These are phyloP conservation scores for Calonectria multiphialidica DNA, from an alignment of 2,329 filamentous ascomycete genomes.

Conservation along the genomic window DNA sequence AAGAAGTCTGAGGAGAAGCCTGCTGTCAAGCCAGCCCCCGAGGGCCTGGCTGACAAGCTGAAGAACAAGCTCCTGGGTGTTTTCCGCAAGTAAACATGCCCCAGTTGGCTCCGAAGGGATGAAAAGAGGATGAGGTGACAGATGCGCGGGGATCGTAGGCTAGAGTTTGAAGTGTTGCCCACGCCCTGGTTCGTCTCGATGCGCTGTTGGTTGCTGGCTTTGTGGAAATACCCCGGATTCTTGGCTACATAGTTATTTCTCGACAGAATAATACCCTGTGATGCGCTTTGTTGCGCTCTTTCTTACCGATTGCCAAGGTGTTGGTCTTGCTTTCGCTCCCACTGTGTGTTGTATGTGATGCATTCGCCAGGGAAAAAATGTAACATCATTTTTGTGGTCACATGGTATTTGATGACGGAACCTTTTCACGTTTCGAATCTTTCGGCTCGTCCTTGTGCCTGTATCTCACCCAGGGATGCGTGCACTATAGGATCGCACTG, in stretches of 20 bases:
- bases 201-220: slow-evolving; percentile 31
- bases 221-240: slow-evolving; percentile 44
- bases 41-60: slow-evolving; percentile 67
- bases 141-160: neutral
- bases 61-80: slow-evolving; percentile 66
- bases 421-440: neutral
- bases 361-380: neutral
- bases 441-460: neutral
- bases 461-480: neutral
- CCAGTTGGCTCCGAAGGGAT: neutral
- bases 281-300: slow-evolving; percentile 11
- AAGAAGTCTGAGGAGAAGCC: slow-evolving; percentile 46
- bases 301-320: neutral
- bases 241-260: slow-evolving; percentile 25
- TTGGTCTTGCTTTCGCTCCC: neutral
- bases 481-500: slow-evolving; percentile 6
- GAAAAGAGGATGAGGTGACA: slow-evolving; percentile 3
- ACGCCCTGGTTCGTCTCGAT: slow-evolving; percentile 13
- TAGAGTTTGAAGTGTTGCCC: slow-evolving; percentile 11
- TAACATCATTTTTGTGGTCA: neutral
- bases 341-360: neutral
- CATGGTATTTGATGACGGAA: neutral
- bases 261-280: slow-evolving; percentile 25
- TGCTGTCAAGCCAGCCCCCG: slow-evolving; percentile 46
- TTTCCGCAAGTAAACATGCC: slow-evolving; percentile 58